Base-by-base conservation (phyloP, 2,329 filamentous ascomycete species). In the Paecilomyces dactylethromorphus region DNA sequence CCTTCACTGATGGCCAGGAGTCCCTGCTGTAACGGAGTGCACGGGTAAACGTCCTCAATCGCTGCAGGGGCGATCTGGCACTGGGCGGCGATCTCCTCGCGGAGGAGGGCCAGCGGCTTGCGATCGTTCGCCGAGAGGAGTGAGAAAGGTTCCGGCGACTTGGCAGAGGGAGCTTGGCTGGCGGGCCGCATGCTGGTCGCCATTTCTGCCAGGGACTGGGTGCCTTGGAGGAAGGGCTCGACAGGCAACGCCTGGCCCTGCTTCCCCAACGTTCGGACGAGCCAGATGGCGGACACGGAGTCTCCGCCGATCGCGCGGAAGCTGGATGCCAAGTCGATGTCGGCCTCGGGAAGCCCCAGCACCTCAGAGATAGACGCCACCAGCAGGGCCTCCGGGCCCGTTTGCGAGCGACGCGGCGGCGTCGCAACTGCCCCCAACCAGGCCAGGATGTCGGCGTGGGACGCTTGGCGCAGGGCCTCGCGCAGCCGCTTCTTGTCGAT, bases 151-250 rank as follows among this genome's bases (percentile, higher is more conserved):
- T n/a, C n/a, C n/a, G 33, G 33, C 33, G 15, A 39, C 33, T 39
- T 24, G 11, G 11, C 18, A 18, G 8, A 52, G 11, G 49, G 21
- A 52, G 13, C 49, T 52, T 8, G 8, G 15, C 22, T 7, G 18
- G 49, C 18, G 49, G 11, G 7, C 10, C 31, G 59, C 15, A 82
- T 64, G 1, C 73, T 69, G 39, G 74, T 75, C 7, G 83, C 81
- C 74, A 85, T 80, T 53, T 84, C 81, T 57, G 68, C 29, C 8
- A 79, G 60, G 10, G 70, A n/a, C 53, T 54, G 62, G 64, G 55
- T 64, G 21, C 26, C 60, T 53, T n/a, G n/a, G 57, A 70, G 68
- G 8, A 69, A 59, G 18, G 69, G 62, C 5, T 66, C 62, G 10
- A 70, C 67, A 11, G 64, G 66, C 24, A 71, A 53, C 18, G 49